Evolutionary conservation across 805 yeast genomes (phyloP), one percentile per base, ranked within the genome.

Genomic region (Candida coquimbonensis): DNA sequence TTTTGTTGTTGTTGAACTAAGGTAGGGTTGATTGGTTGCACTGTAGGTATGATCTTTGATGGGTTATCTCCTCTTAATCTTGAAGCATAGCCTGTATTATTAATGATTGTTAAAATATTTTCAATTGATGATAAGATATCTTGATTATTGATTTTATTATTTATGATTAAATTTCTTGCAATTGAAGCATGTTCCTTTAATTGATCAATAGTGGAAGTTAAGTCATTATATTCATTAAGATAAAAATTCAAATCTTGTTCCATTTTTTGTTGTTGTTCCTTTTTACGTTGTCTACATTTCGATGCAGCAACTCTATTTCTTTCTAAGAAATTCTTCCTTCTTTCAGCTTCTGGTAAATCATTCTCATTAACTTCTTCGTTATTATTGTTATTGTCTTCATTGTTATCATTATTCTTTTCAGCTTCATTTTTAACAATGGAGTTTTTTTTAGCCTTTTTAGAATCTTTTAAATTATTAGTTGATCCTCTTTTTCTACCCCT

Each of bases 241-340:
- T 81, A 87, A 55, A 77, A 81, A 38, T 79, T 74, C 44, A 88
- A 72, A 60, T 89, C 95, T 40, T 74, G 78, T 61, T 89, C 95
- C 78, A 93, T 83, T 54, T 83, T 84, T 47, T 78, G 81, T 32
- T 89, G 77, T 72, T 84, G 83, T 61, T 87, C 88, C 69, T 93
- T 93, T 72, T 93, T 93, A 47, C 97, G 77, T 65, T 87, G 95
- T 49, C 99, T 78, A 70, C 98, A 93, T 61, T 89, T 90, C 24
- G 93, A 80, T 0, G 99, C 99, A 0, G 99, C 99, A 9, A 93
- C 79, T 47, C 99, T 74, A 64, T 93, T 93, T 51, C 98, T 74
- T 61, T 93, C 99, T 52, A 93, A 65, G 57, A 79, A 91, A 59
- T 72, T 82, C 61, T 74, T 80, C 51, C 90, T 76, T 59, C 86